Evolutionary conservation across 768 basidiomycete genomes (phyloP).

Genomic region (Kwoniella europaea): DNA sequence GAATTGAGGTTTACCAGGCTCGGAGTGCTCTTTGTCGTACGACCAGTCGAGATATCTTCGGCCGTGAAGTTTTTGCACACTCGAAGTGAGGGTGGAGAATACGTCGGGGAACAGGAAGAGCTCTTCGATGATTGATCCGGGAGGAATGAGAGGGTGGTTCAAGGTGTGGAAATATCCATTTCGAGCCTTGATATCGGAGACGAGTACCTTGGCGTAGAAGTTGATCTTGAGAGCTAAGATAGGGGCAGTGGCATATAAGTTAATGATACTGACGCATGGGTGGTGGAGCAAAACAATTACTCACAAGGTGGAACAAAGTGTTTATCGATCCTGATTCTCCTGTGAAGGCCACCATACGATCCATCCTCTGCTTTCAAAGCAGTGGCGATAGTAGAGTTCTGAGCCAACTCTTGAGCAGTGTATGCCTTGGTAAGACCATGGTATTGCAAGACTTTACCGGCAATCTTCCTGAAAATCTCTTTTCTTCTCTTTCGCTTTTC

Average conservation of each 20-base stretch:
- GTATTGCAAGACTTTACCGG: constrained; percentile 66
- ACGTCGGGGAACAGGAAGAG: constrained; percentile 57
- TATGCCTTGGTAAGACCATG: constrained; percentile 64
- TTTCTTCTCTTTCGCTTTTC: constrained; percentile 60
- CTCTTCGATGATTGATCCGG: constrained; percentile 55
- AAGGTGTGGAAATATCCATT: constrained; percentile 68
- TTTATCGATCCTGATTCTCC: constrained; percentile 53
- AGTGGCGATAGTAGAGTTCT: constrained; percentile 65
- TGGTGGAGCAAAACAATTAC: constrained; percentile 10
- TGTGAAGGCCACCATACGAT: constrained; percentile 49
- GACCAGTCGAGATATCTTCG: constrained; percentile 59
- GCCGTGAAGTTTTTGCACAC: constrained; percentile 64
- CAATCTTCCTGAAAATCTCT: constrained; percentile 66
- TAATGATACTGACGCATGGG: background rate
- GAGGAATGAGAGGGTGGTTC: constrained; percentile 63
- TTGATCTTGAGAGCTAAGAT: constrained; percentile 61
- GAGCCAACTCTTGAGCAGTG: constrained; percentile 60
- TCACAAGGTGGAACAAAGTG: constrained; percentile 53
- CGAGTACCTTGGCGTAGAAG: constrained; percentile 60
- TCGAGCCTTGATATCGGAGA: constrained; percentile 61
- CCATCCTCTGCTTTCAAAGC: constrained; percentile 54
- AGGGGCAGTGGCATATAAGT: background rate
- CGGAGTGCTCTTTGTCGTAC: constrained; percentile 43
- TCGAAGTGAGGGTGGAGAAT: constrained; percentile 64
- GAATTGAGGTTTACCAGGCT: constrained; percentile 51